A percentile compares a stretch with the other conserved stretches of the same genome.
These are phyloP conservation scores for Cordyceps pruinosa DNA, from an alignment of 2,329 filamentous ascomycete species.

Conservation along the genomic window DNA sequence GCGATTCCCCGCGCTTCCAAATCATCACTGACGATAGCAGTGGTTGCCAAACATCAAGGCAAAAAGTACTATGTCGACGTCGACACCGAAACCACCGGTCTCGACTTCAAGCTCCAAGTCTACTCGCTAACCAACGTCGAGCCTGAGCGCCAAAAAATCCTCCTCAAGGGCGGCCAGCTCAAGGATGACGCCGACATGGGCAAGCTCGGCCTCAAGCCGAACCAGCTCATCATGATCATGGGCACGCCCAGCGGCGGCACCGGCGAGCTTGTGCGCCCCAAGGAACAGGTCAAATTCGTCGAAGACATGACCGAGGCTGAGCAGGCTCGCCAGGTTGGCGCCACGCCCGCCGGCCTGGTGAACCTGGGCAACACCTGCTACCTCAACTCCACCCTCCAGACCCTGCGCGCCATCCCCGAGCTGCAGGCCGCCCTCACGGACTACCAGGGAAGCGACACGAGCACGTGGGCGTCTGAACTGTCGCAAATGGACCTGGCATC, in stretches of 20 bases:
- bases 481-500: slow-evolving; percentile 62
- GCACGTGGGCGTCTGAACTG: slow-evolving; percentile 24
- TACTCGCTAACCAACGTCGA: slow-evolving; percentile 95
- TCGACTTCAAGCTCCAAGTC: slow-evolving; percentile 92
- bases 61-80: slow-evolving; percentile 94
- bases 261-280: slow-evolving; percentile 60
- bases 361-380: slow-evolving; percentile 99
- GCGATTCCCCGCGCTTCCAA: slow-evolving; percentile 11
- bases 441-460: slow-evolving; percentile 35
- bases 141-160: slow-evolving; percentile 90
- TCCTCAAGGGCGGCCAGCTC: slow-evolving; percentile 88
- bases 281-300: slow-evolving; percentile 76
- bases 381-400: slow-evolving; percentile 94
- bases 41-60: slow-evolving; percentile 90
- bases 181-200: slow-evolving; percentile 90
- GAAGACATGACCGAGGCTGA: slow-evolving; percentile 98
- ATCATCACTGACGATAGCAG: slow-evolving; percentile 35
- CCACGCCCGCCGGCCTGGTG: slow-evolving; percentile 77
- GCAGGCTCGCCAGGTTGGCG: slow-evolving; percentile 72
- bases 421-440: slow-evolving; percentile 69
- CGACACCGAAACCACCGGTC: slow-evolving; percentile 74
- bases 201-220: slow-evolving; percentile 76
- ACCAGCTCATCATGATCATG: slow-evolving; percentile 92
- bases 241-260: slow-evolving; percentile 71
- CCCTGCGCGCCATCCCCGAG: slow-evolving; percentile 81